Base-by-base conservation (phyloP, 352 stramenopile genomes). In the Globisporangium radiosum region DNA sequence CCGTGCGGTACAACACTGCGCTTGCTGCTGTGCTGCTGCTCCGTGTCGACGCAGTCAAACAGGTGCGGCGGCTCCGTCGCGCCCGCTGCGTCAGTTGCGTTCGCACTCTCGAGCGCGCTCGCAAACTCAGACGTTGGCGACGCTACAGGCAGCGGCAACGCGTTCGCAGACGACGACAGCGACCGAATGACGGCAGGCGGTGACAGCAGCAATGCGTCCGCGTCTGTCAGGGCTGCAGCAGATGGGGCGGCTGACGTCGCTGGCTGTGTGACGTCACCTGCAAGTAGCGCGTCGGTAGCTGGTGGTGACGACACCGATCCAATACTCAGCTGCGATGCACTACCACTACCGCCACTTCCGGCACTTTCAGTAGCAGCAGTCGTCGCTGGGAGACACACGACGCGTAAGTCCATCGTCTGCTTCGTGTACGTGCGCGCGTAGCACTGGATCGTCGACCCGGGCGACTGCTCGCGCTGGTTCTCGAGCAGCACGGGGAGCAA, bases 341-440 rank as follows among this genome's bases (percentile, higher is more conserved):
- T n/a, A 13, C 13, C 37, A 56, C 7, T 13, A 40, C 37, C 40
- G 25, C 25, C 25, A 33, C 25, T 33, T 33, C 25, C 25, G 25
- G 25, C 25, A 33, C 25, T 33, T 33, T 19, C 10, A 33, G 17
- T 11, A 14, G 38, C 47, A 40, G 19, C 11, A 10, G 43, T 58
- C 37, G 39, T 11, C 52, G 19, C 11, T 38, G 55, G 33, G 44
- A 53, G 36, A 43, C 58, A 76, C 10, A 70, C 56, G n/a, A 90
- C 75, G 40, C 68, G 62, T n/a, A 87, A 75, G 47, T 90, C 79
- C 65, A 83, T 85, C 5, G 75, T 76, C 49, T 75, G 71, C 52
- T 87, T 87, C 42, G 49, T 59, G 61, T 87, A 90, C 40, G 66
- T 81, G 47, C 77, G 77, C 55, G 70, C 75, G 47, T 81, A 79